Evolutionary conservation across 768 basidiomycete genomes (phyloP), one percentile per base, ranked within the genome.

Genomic region (Phylloporus arenicola): DNA sequence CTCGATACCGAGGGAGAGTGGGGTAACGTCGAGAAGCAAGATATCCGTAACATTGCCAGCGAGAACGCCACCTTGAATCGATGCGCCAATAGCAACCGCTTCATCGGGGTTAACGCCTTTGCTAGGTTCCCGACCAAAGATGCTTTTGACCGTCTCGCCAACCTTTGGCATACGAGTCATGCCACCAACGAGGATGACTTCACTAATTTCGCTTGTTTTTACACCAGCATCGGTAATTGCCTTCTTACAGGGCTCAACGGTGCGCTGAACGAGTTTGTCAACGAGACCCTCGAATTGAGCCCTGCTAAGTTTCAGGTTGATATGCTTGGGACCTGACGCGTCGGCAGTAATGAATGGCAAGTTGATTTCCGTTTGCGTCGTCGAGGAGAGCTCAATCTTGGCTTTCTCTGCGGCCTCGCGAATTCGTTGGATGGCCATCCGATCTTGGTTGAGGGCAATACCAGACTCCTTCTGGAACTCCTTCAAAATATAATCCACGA

Each of bases 61-160:
- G 41, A 99, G 80, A 50, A 99, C 95, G 76, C 94, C 95, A 67
- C 92, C 96, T 70, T 99, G 96, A 59, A 99, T 95, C 38, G 95
- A 84, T 34, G 96, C 96, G 67, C 96, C 96, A 53, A 97, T 94
- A 41, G 96, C 94, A 62, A 98, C 96, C 48, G 96, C 96, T 73
- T 98, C 95, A 57, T 99, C 96, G 46, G 96, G 96, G 78, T 99
- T 99, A 63, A 98, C 95, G 70, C 95, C 95, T 79, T 98, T 99
- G 72, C 84, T 88, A 19, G 96, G 94, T 19, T 99, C 96, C 43
- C 92, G 88, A 47, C 94, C 94, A 64, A 99, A 99, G 64, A 96
- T 80, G 14, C 68, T 63, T 79, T 68, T 68, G 64, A 99, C 96
- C 5, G 92, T 95, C 52, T 97, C 95, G 20, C 79, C 78, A 30